Evolutionary conservation across 2,329 filamentous ascomycete species (phyloP), one percentile per base, ranked within the genome.

Genomic region (Ceratocystiopsis brevicomis): DNA sequence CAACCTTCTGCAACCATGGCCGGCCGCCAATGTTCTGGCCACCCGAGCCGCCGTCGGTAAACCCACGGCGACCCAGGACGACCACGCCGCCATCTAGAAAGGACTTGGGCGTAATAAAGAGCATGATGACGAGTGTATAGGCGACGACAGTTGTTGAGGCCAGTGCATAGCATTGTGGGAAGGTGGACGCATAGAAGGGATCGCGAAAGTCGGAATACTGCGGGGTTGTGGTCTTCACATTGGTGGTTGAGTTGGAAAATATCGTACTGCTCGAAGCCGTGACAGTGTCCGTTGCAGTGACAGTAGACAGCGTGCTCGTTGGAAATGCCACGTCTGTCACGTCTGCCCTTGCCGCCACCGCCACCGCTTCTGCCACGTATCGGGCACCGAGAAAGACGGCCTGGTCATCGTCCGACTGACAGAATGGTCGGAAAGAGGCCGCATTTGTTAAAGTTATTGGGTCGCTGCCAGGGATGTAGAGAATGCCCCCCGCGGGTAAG

Each of bases 101-200:
- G 4, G 90, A 94, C 42, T 88, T 77, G n/a, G 88, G 88, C 0
- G 86, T 93, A 53, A 95, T 86, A 56, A 94, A 75, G 35, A 96
- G 76, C 72, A 95, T 92, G 49, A 94, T 83, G 52, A 95, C 80
- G 39, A 96, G 74, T 57, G 92, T 81, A 62, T 92, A 96, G 40
- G 86, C 81, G 41, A 93, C 79, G 44, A 94, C 81, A 1, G 87
- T 96, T 16, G 85, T 85, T 15, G 86, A 83, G 44, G 86, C 86
- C 43, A 96, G 81, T 39, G 87, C 87, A 56, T 95, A 98, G 53
- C 83, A 81, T 60, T 93, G 86, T 14, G 90, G 88, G 38, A 90
- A 88, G 17, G 84, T 86, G 35, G 87, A 94, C 44, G 87, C 81
- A 60, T 93, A 94, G 60, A 98, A 98, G 10, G 86, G 86, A 54